Evolutionary conservation across 768 basidiomycete species (phyloP), one percentile per base, ranked within the genome.

Genomic region (Saitozyma sp.): DNA sequence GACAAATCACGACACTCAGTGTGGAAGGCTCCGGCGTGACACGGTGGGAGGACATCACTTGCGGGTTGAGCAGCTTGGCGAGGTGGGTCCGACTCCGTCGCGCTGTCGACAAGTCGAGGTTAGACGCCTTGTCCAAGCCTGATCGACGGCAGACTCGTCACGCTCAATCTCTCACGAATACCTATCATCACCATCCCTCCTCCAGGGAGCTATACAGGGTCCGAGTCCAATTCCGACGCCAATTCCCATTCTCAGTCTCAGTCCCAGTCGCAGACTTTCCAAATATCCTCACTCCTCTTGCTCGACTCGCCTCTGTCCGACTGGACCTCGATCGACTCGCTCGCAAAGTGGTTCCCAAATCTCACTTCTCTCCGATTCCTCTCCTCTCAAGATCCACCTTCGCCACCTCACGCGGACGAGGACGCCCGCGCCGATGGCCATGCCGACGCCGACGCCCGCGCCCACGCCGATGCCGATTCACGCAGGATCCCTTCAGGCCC

Each of bases 21-120:
- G 39, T 78, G 9, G 67, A 59, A 2, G 70, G 63, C 2, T 75
- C 73, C 64, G 61, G 62, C 8, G 50, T 71, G 9, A 39, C 52
- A 0, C 52, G 17, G 2, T 78, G 76, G 76, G 64, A 59, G 10
- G 59, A 63, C 9, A 19, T 62, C 13, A 20, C 40, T 20, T 8
- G 39, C 11, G 53, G 43, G 9, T 19, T 62, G 41, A 42, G 14
- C 14, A 20, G 16, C 6, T n/a, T 59, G 43, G 48, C 42, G 14
- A 43, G 40, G 52, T 58, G 20, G 14, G 56, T 66, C 20, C 16
- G 48, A 29, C 29, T 29, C 29, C 29, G 29, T 29, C 29, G 29
- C 29, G 29, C 29, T 29, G 29, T 29, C 29, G 29, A n/a, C 29
- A 10, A 20, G 50, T 37, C 41, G 13, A 17, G n/a, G 17, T 20